phyloP scores from a whole-genome alignment of 2,329 filamentous ascomycete genomes.

The Xylariales sp. region DNA sequence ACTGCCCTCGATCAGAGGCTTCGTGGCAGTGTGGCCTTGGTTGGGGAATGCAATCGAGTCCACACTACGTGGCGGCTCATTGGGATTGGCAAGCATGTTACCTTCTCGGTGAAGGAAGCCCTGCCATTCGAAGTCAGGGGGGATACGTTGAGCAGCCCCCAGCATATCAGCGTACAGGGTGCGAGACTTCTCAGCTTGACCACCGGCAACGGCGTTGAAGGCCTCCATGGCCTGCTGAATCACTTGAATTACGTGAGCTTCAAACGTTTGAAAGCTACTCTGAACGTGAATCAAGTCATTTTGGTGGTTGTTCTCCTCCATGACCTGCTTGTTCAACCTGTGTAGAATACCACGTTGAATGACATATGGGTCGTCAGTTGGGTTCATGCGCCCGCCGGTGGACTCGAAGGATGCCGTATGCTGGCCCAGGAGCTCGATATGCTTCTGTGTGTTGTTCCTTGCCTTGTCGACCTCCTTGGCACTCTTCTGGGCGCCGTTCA shows the following conservation, averaged over 20 bases:
- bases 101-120: conserved; percentile 71
- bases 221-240: conserved; percentile 78
- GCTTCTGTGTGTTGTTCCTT: conserved; percentile 81
- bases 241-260: conserved; percentile 77
- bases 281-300: conserved; percentile 92
- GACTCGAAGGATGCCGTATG: conserved; percentile 78
- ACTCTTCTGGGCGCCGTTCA: conserved; percentile 73
- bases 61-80: conserved; percentile 67
- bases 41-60: conserved; percentile 80
- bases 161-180: conserved; percentile 82
- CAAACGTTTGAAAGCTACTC: conserved; percentile 81
- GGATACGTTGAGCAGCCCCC: conserved; percentile 68
- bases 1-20: conserved; percentile 79
- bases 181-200: conserved; percentile 76
- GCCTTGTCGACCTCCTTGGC: conserved; percentile 91
- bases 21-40: conserved; percentile 74
- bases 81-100: conserved; percentile 72
- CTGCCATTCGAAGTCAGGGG: conserved; percentile 86
- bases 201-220: conserved; percentile 75
- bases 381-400: conserved; percentile 63
- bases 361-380: conserved; percentile 82
- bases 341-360: conserved; percentile 76
- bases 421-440: conserved; percentile 89
- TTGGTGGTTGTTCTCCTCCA: conserved; percentile 93
- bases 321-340: conserved; percentile 82